Conservation (phyloP, 106 monocot species). For the Allium fistulosum region DNA sequence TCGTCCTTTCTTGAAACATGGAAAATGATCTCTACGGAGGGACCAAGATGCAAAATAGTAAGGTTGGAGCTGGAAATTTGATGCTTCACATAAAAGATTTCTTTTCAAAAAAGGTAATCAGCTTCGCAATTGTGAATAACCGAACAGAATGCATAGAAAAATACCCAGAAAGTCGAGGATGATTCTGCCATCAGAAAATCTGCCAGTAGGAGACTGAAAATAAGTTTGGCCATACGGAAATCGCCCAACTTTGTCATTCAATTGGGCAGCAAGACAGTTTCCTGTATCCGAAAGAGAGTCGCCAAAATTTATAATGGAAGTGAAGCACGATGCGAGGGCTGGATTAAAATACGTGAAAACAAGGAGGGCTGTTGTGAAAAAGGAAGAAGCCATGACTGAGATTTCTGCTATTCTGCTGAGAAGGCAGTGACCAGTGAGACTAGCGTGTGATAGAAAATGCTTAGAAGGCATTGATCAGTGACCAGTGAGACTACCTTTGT, state of each 20-base stretch:
- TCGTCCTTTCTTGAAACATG: too few species aligned
- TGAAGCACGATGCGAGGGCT: conserved; percentile 7
- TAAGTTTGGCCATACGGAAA: conserved; percentile 46
- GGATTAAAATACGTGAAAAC: neutral
- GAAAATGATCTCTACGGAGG: too few species aligned
- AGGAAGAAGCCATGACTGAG: neutral
- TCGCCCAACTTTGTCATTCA: conserved; percentile 3
- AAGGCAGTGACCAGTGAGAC: too few species aligned
- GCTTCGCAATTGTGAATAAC: neutral
- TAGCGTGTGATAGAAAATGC: too few species aligned
- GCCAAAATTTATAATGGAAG: conserved; percentile 45
- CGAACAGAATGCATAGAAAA: neutral
- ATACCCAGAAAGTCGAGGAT: conserved; percentile 30
- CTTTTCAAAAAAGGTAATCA: too few species aligned
- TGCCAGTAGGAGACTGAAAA: conserved; percentile 50
- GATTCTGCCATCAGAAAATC: conserved; percentile 25
- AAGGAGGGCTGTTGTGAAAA: neutral
- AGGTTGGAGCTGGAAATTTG: too few species aligned
- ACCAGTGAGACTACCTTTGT: too few species aligned
- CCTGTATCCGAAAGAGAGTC: conserved; percentile 69
- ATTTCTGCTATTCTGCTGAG: neutral
- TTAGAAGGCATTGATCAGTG: too few species aligned
- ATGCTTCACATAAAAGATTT: too few species aligned
- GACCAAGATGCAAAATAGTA: too few species aligned
- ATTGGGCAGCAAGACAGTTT: conserved; percentile 24